Percentiles rank a stretch among this genome's conserved stretches.
These are phyloP conservation scores for Rhizophora apiculata DNA, from an alignment of 345 rosid species.

Conservation along the genomic window DNA sequence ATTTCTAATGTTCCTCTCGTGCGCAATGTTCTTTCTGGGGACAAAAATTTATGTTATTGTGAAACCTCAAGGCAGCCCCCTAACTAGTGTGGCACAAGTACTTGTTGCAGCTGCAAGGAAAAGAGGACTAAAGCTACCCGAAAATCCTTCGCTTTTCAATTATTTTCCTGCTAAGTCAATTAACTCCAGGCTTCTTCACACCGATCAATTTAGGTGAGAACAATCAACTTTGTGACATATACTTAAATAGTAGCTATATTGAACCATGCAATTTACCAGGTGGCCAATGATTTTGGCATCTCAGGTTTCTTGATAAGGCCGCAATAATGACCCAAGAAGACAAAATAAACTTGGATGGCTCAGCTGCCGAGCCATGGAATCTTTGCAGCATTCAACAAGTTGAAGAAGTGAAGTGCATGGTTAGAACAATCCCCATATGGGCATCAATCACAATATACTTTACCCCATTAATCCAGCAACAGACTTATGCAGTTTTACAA, in stretches of 20 bases:
- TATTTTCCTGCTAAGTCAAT: not conserved
- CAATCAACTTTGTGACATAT: not conserved
- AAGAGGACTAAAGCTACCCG: not conserved
- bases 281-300: not conserved
- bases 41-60: conserved; percentile 2
- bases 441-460: not conserved
- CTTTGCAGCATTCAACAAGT: conserved; percentile 12
- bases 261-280: not conserved
- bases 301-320: conserved; percentile 15
- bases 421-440: conserved; percentile 13
- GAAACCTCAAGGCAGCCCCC: conserved; percentile 1
- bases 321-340: conserved; percentile 8
- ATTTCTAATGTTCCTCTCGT: conserved; percentile 1
- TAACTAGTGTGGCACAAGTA: not conserved
- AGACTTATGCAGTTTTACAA: conserved; percentile 9
- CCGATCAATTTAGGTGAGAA: conserved; percentile 2
- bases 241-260: not conserved
- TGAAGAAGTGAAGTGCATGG: conserved; percentile 9
- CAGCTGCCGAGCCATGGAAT: conserved; percentile 13
- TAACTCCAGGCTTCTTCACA: not conserved
- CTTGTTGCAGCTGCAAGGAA: not conserved
- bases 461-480: conserved; percentile 7
- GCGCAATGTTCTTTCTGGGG: not conserved
- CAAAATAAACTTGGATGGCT: conserved; percentile 8
- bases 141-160: not conserved